Conservation (phyloP, 208 protist genomes). For the Novymonas esmeraldas region DNA sequence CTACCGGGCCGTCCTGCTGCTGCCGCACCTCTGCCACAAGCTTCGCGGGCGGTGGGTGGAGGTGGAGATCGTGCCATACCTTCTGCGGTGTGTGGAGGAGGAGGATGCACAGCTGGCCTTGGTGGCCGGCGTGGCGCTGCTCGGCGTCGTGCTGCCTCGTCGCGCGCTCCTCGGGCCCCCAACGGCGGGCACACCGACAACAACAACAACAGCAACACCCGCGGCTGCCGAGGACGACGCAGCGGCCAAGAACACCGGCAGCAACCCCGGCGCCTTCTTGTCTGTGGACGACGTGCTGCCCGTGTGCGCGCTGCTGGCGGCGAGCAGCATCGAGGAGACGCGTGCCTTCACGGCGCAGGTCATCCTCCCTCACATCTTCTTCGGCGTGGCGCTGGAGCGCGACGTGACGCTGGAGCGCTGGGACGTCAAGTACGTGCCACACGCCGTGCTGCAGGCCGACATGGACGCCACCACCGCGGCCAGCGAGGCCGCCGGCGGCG, state of each 20-base stretch:
- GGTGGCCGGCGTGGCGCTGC: slow-evolving; percentile 51
- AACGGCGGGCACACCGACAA: background rate
- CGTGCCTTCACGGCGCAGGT: slow-evolving; percentile 68
- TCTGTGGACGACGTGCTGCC: slow-evolving; percentile 42
- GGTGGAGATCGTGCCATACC: slow-evolving; percentile 70
- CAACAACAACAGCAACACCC: slow-evolving; percentile 3
- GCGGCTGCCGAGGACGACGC: background rate
- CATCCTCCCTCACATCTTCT: slow-evolving; percentile 70
- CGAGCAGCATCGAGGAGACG: slow-evolving; percentile 43
- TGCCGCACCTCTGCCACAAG: slow-evolving; percentile 55
- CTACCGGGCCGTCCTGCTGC: slow-evolving; percentile 60
- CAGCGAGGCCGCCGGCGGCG: background rate
- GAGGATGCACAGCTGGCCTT: slow-evolving; percentile 71
- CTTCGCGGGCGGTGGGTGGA: slow-evolving; percentile 54
- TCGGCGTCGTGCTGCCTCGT: slow-evolving; percentile 47
- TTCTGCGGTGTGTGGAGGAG: slow-evolving; percentile 80
- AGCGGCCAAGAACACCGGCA: background rate
- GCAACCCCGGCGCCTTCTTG: slow-evolving; percentile 17
- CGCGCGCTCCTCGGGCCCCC: slow-evolving; percentile 4
- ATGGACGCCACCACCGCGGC: slow-evolving; percentile 10
- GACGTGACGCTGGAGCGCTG: slow-evolving; percentile 52
- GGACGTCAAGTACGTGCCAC: slow-evolving; percentile 53
- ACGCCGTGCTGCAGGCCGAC: slow-evolving; percentile 30
- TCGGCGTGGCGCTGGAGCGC: slow-evolving; percentile 59
- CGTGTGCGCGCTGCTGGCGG: slow-evolving; percentile 49